Percentiles rank a stretch among this genome's conserved stretches.
Conservation (phyloP, 257 asterid species). For the Salvia miltiorrhiza region DNA sequence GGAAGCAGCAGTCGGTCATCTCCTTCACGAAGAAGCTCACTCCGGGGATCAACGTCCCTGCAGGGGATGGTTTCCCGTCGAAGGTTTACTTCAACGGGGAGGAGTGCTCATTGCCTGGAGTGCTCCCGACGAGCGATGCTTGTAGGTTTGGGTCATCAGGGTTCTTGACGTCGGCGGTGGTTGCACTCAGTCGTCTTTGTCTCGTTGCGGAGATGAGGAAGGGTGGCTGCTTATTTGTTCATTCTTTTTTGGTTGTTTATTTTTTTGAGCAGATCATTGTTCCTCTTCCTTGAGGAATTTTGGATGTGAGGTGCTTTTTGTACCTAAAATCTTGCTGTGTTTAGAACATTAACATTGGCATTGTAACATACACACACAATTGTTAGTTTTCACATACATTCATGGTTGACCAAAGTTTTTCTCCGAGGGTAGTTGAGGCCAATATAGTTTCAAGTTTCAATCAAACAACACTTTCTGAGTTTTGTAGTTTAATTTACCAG, state of each 20-base stretch:
- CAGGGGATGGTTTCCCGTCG: conserved; percentile 86
- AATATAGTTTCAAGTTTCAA: too few relatives aligned
- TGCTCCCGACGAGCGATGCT: conserved; percentile 56
- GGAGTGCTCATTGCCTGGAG: conserved; percentile 69
- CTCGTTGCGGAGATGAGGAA: conserved; percentile 38
- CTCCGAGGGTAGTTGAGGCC: too few relatives aligned
- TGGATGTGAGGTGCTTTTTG: conserved; percentile 3
- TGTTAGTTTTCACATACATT: conserved; percentile 19
- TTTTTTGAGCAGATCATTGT: conserved; percentile 5
- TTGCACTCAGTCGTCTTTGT: conserved; percentile 27
- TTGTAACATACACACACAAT: conserved; percentile 33
- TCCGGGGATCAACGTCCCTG: conserved; percentile 54
- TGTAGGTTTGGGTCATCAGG: conserved; percentile 29
- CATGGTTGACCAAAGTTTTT: conserved; percentile 13
- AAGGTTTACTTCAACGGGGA: conserved; percentile 92
- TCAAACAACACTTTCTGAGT: too few relatives aligned
- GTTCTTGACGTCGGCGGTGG: conserved; percentile 11
- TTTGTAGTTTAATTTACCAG: too few relatives aligned
- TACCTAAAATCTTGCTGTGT: neutral
- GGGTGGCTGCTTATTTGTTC: conserved; percentile 44
- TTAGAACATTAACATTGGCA: conserved; percentile 3
- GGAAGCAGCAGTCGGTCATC: conserved; percentile 90
- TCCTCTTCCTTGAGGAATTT: conserved; percentile 1
- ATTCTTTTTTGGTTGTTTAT: conserved; percentile 49
- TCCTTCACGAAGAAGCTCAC: conserved; percentile 78